Base-by-base conservation (phyloP, 805 yeast genomes). In the Starmerella gropengiesseri region DNA sequence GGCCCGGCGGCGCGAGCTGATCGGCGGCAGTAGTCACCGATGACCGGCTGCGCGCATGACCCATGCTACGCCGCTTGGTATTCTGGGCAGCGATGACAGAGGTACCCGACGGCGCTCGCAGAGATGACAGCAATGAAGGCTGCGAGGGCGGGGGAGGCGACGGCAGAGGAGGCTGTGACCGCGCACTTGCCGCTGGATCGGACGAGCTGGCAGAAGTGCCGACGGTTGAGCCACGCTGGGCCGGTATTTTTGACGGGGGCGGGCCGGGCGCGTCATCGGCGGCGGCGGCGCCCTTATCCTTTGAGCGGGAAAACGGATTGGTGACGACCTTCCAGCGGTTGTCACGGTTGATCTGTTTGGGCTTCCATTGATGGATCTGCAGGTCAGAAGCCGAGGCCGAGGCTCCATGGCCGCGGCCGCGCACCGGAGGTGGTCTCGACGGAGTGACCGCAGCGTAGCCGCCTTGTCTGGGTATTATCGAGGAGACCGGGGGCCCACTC, bases 281-380 rank as follows among this genome's bases (percentile, higher is more conserved):
- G 5, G 6, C 27, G 13, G 33, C 33, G 20, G 19, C 29, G 20
- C 40, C 21, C 32, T 11, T 2, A 9, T 41, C 45, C 29, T 27
- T 33, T 1, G 33, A 3, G 9, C 31, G 36, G 21, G 35, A 22
- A 25, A 41, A 43, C 8, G 50, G 46, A 22, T 42, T 44, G 8
- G 47, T 35, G 11, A 41, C 23, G 23, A 27, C 39, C 30, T 47
- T 49, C 52, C 52, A 49, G 22, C 51, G 44, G 21, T 44, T 48
- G 22, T 50, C 54, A 2, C 50, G 31, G 19, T 19, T 38, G 23
- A 45, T 28, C 30, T 41, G 50, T 14, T 45, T 46, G 5, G 53
- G 54, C 31, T 42, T 41, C 54, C 53, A 50, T 31, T 50, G 52
- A 37, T 50, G 52, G 27, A 50, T 48, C 36, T 50, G 54, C 28